Evolutionary conservation across 169 alveolate genomes (phyloP), one percentile per base, ranked within the genome.

Genomic region (Plasmodium vivax): DNA sequence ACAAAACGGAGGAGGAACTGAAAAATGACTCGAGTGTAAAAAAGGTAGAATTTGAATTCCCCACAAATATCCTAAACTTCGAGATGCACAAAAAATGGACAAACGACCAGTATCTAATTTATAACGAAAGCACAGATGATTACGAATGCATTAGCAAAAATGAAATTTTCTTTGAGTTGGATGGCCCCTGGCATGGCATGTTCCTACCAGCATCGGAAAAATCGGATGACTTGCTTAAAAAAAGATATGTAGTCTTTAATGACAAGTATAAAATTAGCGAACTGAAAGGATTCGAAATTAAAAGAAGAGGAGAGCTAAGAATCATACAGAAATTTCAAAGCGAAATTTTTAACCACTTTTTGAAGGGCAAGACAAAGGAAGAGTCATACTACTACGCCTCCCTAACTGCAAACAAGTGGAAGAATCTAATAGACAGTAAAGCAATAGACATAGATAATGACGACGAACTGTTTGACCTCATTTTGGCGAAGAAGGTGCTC

Each of bases 101-200:
- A 51, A 99, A 99, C 92, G 95, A 96, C 92, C 99, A 99, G 94
- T 99, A 99, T 91, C 97, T 99, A 94, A 98, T 97, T 9, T 84
- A 83, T 83, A 96, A 97, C 68, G 96, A 96, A 41, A 54, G 74
- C n/a, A 38, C 81, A 14, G 96, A 96, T 12, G 95, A 91, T 47
- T 97, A 97, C 90, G 95, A 97, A 32, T 96, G 97, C 5, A 93
- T 97, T 8, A 97, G 97, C 34, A 99, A 98, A 92, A 99, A 99
- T 98, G 98, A 99, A 38, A 98, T 99, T 30, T 98, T 98, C 97
- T 99, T 99, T 90, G 99, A 99, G 95, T 97, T 99, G 34, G 99
- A 99, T 96, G 99, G 99, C 0, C 99, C 99, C 12, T 99, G 99
- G 98, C 98, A 98, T 93, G 98, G 99, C 62, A 99, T 99, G 99